Conservation (phyloP, 208 protist genomes). For the Leishmania gerbilli region DNA sequence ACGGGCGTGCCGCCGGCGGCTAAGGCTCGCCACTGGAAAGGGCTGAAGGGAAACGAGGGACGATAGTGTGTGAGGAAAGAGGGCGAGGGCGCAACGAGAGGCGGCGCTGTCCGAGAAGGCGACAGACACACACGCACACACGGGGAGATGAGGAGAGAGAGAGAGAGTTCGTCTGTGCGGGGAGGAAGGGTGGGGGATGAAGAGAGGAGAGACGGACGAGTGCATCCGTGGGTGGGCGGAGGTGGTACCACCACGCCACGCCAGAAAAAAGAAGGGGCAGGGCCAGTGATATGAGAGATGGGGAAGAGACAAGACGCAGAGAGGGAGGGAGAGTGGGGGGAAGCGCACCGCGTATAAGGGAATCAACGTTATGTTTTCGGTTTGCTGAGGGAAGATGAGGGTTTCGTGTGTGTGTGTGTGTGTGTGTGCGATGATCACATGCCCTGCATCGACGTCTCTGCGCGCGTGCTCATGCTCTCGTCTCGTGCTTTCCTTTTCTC, state of each 20-base stretch:
- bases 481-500: too few species aligned
- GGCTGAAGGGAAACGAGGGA: neutral
- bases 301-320: neutral
- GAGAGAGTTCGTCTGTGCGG: neutral
- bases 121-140: neutral
- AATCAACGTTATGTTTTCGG: too few species aligned
- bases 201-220: too few species aligned
- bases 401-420: neutral
- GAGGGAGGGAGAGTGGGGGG: too few species aligned
- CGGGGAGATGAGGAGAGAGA: neutral
- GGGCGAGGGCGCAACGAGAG: neutral
- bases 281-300: neutral
- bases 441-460: too few species aligned
- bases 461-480: too few species aligned
- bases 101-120: neutral
- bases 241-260: neutral
- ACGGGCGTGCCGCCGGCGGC: neutral
- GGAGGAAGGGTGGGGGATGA: neutral
- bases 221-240: neutral
- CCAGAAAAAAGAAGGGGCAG: neutral
- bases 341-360: neutral
- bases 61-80: neutral
- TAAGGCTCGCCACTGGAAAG: neutral
- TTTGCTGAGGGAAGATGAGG: neutral
- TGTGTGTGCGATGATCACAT: neutral